Evolutionary conservation across 495 filamentous ascomycete species (phyloP), one percentile per base, ranked within the genome.

Genomic region (Mycothermus thermophilus): DNA sequence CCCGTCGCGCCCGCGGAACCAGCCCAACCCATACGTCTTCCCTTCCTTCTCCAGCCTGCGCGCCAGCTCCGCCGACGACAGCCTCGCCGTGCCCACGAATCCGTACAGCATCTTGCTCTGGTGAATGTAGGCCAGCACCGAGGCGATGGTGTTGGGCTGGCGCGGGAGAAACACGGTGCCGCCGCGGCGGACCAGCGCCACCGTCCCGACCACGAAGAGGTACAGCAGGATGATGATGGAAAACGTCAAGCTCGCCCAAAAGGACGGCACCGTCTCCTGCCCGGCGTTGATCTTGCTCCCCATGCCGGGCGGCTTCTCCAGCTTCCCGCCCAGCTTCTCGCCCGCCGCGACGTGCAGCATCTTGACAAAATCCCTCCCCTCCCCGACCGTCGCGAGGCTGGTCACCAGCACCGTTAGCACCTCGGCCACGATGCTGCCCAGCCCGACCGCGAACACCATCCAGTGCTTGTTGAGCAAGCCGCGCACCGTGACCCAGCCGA

Each of bases 61-160:
- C 31, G 64, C 66, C 66, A 80, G 77, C 47, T 71, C 47, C 4
- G 56, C 52, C 20, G 70, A 72, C 25, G 59, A 63, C 40, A 75
- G 54, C 54, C 69, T 70, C 33, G 74, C 69, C 19, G 76, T 81
- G 17, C 69, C 72, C 1, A 76, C 72, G 44, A 84, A 84, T 38
- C 73, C 66, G 26, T 73, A 74, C 36, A 83, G 51, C 79, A 83
- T 82, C 57, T 78, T 79, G 46, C 62, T 69, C 41, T 80, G 76
- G 46, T 84, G 72, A 32, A 84, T 74, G 48, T 75, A 84, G 8
- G 76, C 79, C 30, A 84, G 60, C 22, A 84, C 69, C 25, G 68
- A 72, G 17, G 75, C 74, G 35, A 84, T 82, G 8, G 79, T 82
- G 19, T 71, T 77, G 2, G 78, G 78, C 57, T 81, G 77, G 3